phyloP scores from a whole-genome alignment of 1,284 basidiomycete genomes.

The Microbotryomycetes sp. region DNA sequence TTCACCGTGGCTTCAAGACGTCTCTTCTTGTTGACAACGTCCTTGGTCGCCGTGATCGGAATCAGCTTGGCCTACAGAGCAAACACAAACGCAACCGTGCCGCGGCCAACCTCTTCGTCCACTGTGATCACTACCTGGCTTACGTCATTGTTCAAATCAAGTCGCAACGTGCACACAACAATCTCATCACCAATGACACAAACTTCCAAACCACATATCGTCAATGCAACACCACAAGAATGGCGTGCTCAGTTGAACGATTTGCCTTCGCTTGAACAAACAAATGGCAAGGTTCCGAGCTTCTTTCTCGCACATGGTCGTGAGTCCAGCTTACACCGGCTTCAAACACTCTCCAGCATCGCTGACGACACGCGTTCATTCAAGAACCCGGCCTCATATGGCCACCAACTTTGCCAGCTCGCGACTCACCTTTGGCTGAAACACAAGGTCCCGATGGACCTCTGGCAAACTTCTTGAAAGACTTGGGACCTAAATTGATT shows the following conservation, averaged over 20 bases:
- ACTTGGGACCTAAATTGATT: conserved; percentile 61
- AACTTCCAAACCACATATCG: background rate
- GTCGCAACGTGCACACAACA: background rate
- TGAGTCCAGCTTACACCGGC: conserved; percentile 2
- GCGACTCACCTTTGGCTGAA: conserved; percentile 15
- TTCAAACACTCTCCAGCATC: conserved; percentile 34
- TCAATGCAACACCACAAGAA: conserved; percentile 40
- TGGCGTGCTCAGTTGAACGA: conserved; percentile 57
- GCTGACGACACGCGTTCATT: conserved; percentile 48
- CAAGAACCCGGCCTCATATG: conserved; percentile 32
- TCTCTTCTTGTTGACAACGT: background rate
- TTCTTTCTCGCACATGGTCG: conserved; percentile 70
- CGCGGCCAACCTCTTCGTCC: background rate
- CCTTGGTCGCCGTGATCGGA: background rate
- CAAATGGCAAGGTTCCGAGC: conserved; percentile 53
- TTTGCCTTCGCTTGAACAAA: conserved; percentile 53
- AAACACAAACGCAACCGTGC: background rate
- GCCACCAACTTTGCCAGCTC: conserved; percentile 10
- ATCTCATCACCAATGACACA: too few relatives aligned
- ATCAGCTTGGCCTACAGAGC: background rate
- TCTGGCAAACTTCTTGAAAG: conserved; percentile 56
- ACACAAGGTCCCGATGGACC: conserved; percentile 51
- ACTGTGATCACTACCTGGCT: background rate
- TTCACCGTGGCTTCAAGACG: too few relatives aligned
- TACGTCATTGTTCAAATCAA: background rate